Conservation (phyloP, 805 yeast species). For the Limtongozyma cylindracea region DNA sequence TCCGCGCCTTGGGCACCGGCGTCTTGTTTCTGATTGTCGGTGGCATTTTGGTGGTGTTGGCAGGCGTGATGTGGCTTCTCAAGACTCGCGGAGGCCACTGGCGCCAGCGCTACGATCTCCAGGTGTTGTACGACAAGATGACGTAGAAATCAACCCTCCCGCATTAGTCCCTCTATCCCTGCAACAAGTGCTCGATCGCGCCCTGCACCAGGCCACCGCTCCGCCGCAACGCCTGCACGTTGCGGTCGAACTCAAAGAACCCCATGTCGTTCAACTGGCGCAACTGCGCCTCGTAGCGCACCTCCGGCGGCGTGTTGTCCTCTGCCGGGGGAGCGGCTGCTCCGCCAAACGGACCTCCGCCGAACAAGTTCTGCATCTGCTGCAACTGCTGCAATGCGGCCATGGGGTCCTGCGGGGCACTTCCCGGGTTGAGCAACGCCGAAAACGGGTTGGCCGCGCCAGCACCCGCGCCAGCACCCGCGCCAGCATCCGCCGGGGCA, state of each 20-base stretch:
- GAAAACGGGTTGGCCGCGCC: conserved; percentile 11
- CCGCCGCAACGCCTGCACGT: conserved; percentile 78
- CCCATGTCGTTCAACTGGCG: conserved; percentile 22
- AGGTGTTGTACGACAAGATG: conserved; percentile 25
- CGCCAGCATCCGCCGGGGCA: conserved; percentile 1
- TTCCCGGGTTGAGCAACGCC: conserved; percentile 10
- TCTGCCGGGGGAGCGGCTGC: conserved; percentile 7
- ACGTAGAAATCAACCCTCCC: conserved; percentile 7
- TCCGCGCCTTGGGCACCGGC: conserved; percentile 44
- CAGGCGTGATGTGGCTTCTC: conserved; percentile 16
- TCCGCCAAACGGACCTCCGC: conserved; percentile 10
- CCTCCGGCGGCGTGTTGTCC: conserved; percentile 19
- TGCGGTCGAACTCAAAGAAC: conserved; percentile 81
- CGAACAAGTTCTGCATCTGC: too few relatives aligned
- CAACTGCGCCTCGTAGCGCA: conserved; percentile 15
- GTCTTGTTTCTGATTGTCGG: conserved; percentile 42
- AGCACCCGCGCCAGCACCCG: conserved; percentile 3
- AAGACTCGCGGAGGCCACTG: conserved; percentile 32
- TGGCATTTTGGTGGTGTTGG: conserved; percentile 21
- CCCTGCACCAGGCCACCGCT: conserved; percentile 96
- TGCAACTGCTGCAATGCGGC: too few relatives aligned
- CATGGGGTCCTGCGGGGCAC: conserved; percentile 24
- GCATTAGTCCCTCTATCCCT: too few relatives aligned
- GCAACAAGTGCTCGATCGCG: conserved; percentile 65
- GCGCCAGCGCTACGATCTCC: conserved; percentile 37